These are phyloP conservation scores for Alternaria incomplexa DNA, from an alignment of 2,329 filamentous ascomycete species.

Conservation along the genomic window DNA sequence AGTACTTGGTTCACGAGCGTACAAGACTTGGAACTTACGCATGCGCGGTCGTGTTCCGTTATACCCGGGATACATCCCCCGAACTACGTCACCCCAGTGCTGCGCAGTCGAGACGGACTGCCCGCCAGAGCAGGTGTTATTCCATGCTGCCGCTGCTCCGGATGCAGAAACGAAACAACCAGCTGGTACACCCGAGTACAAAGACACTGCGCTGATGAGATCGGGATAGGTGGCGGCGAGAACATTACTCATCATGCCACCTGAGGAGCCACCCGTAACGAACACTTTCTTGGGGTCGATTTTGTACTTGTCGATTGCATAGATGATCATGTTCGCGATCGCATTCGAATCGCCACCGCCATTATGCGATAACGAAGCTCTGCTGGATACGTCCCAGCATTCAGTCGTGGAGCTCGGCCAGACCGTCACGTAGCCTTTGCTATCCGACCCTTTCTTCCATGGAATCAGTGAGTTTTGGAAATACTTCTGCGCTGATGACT, in stretches of 20 bases:
- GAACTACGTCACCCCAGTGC: constrained; percentile 58
- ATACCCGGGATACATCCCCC: constrained; percentile 60
- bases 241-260: constrained; percentile 53
- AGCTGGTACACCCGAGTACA: constrained; percentile 61
- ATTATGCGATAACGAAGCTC: constrained; percentile 60
- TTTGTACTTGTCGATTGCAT: constrained; percentile 59
- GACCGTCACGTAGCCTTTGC: constrained; percentile 39
- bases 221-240: constrained; percentile 61
- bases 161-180: constrained; percentile 59
- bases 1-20: neutral
- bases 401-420: constrained; percentile 40
- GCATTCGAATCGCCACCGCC: constrained; percentile 63
- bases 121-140: constrained; percentile 59
- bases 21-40: constrained; percentile 16
- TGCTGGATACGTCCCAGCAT: constrained; percentile 67
- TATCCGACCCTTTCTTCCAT: constrained; percentile 39
- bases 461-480: constrained; percentile 38
- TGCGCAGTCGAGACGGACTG: constrained; percentile 53
- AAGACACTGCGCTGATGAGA: constrained; percentile 58
- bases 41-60: constrained; percentile 59
- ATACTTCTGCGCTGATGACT: constrained; percentile 37
- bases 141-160: constrained; percentile 57
- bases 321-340: constrained; percentile 66
- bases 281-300: constrained; percentile 61
- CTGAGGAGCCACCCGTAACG: constrained; percentile 61